Percentiles rank a stretch among this genome's conserved stretches.
These are phyloP conservation scores for Leucaena leucocephala DNA, from an alignment of 306 rosid species.

Conservation along the genomic window DNA sequence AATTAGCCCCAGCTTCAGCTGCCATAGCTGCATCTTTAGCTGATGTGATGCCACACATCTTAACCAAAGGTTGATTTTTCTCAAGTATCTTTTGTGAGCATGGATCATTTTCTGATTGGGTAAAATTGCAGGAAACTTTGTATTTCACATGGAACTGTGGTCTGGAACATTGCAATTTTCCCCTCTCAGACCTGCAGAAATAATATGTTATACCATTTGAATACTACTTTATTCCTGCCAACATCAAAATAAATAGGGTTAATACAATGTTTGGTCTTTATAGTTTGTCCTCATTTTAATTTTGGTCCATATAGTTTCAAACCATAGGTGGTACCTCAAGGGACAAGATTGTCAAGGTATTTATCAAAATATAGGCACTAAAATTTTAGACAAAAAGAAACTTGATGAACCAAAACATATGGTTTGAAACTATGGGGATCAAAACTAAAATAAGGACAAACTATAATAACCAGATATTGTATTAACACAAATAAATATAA, in stretches of 20 bases:
- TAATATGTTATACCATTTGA: slow-evolving; percentile 4
- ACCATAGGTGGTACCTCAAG: too few relatives aligned
- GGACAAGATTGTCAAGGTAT: too few relatives aligned
- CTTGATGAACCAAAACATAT: too few relatives aligned
- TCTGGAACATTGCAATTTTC: slow-evolving; percentile 44
- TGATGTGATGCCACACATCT: slow-evolving; percentile 96
- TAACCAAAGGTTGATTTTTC: slow-evolving; percentile 65
- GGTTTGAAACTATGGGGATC: too few relatives aligned
- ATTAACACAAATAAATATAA: background rate
- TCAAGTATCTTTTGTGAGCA: slow-evolving; percentile 38
- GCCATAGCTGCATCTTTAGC: slow-evolving; percentile 91
- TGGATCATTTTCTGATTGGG: slow-evolving; percentile 44
- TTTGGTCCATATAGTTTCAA: too few relatives aligned
- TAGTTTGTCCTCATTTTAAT: too few relatives aligned
- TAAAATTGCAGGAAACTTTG: slow-evolving; percentile 48
- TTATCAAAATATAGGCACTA: too few relatives aligned
- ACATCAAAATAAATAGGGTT: background rate
- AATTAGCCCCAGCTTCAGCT: slow-evolving; percentile 94
- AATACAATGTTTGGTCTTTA: too few relatives aligned
- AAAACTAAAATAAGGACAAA: too few relatives aligned
- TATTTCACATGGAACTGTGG: slow-evolving; percentile 36
- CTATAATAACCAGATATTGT: too few relatives aligned
- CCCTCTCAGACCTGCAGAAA: slow-evolving; percentile 51
- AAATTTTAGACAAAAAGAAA: too few relatives aligned
- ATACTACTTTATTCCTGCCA: background rate